Conservation (phyloP, 2,329 filamentous ascomycete genomes). For the Xylaria sp. region DNA sequence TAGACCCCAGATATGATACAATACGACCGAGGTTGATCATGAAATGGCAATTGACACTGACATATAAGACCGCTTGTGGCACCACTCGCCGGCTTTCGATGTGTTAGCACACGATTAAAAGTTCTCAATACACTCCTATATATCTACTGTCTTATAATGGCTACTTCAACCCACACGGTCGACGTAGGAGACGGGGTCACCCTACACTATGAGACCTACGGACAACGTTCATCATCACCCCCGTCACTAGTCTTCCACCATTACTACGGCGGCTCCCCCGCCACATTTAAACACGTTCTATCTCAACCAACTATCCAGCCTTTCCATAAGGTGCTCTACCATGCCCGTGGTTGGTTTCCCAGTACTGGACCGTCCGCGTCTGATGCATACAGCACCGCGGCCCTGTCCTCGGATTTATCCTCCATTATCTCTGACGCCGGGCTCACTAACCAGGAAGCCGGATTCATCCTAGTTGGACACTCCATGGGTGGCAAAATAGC, state of each 20-base stretch:
- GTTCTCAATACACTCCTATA: not conserved
- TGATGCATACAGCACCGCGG: not conserved
- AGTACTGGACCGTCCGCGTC: not conserved
- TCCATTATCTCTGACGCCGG: not conserved
- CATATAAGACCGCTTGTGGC: not conserved
- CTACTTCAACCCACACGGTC: not conserved
- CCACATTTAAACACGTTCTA: not conserved
- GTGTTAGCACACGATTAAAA: not conserved
- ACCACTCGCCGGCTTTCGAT: not conserved
- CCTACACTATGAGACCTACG: not conserved
- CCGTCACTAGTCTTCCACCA: not conserved
- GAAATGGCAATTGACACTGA: too few species aligned
- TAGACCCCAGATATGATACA: not conserved
- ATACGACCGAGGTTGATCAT: too few species aligned
- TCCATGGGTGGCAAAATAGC: constrained; percentile 10
- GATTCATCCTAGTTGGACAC: not conserved
- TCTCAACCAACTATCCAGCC: not conserved
- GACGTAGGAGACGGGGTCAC: not conserved
- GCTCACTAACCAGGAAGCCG: not conserved
- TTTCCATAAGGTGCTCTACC: not conserved
- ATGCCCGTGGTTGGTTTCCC: not conserved
- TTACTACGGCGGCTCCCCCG: not conserved
- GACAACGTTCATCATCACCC: not conserved
- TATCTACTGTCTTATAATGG: not conserved
- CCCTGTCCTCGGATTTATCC: not conserved